A percentile compares a stretch with the other conserved stretches of the same genome.
These are phyloP conservation scores for Sphaerulina populicola DNA, from an alignment of 2,329 filamentous ascomycete genomes.

Conservation along the genomic window DNA sequence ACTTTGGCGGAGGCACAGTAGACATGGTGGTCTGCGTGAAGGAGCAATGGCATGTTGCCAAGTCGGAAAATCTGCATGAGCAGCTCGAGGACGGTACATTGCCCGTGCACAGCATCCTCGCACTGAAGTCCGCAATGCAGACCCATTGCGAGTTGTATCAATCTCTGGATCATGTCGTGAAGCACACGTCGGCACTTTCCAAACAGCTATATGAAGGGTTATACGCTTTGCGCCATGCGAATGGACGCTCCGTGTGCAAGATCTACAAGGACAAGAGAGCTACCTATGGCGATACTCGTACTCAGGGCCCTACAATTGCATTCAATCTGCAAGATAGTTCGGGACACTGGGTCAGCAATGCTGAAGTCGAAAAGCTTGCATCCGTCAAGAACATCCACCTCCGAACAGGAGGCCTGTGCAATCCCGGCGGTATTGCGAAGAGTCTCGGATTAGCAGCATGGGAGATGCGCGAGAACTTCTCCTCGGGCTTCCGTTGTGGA, in stretches of 20 bases:
- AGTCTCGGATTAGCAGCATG: conserved; percentile 65
- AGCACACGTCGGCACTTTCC: conserved; percentile 61
- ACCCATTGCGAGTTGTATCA: conserved; percentile 62
- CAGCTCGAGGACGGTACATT: conserved; percentile 84
- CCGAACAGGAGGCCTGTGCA: conserved; percentile 82
- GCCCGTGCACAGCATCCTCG: conserved; percentile 82
- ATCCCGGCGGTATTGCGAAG: conserved; percentile 74
- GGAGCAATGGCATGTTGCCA: conserved; percentile 75
- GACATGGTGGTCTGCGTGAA: conserved; percentile 70
- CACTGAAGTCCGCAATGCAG: conserved; percentile 64
- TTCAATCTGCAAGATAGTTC: conserved; percentile 68
- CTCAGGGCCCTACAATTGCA: conserved; percentile 66
- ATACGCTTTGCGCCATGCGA: conserved; percentile 56
- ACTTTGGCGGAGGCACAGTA: conserved; percentile 92
- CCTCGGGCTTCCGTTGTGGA: conserved; percentile 75
- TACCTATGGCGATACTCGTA: conserved; percentile 15
- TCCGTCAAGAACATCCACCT: conserved; percentile 71
- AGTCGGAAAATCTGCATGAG: conserved; percentile 63
- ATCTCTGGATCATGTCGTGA: conserved; percentile 56
- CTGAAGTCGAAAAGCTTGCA: conserved; percentile 81
- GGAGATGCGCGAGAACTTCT: conserved; percentile 80
- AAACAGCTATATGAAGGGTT: conserved; percentile 53
- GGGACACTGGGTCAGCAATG: conserved; percentile 68
- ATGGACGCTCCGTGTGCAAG: conserved; percentile 56
- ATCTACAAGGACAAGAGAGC: conserved; percentile 46